Evolutionary conservation across 306 rosid genomes (phyloP).

Genomic region (Dalbergia cochinchinensis): DNA sequence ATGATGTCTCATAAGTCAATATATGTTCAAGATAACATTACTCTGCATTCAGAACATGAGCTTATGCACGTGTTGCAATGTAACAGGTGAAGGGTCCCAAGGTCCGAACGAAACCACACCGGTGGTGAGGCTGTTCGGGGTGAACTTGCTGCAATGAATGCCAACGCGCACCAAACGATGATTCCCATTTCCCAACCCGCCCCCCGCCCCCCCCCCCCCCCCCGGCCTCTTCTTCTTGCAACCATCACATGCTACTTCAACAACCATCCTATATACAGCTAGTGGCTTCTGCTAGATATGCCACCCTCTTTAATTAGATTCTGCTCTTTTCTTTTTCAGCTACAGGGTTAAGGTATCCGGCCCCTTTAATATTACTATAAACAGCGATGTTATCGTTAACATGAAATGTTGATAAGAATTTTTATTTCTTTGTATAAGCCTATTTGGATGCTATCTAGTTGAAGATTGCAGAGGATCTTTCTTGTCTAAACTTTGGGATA

Average conservation of each 20-base stretch:
- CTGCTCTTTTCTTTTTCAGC: background rate
- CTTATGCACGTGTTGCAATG: constrained; percentile 58
- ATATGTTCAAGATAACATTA: background rate
- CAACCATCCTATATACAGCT: constrained; percentile 41
- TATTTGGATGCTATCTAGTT: constrained; percentile 45
- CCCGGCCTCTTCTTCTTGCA: background rate
- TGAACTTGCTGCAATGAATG: constrained; percentile 54
- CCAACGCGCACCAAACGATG: too few relatives aligned
- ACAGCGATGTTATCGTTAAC: constrained; percentile 41
- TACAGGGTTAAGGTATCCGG: constrained; percentile 36
- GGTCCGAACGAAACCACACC: constrained; percentile 12
- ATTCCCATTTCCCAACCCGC: too few relatives aligned
- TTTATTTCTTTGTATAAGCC: constrained; percentile 36
- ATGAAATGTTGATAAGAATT: constrained; percentile 33
- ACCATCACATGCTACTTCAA: constrained; percentile 62
- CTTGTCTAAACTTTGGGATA: constrained; percentile 51
- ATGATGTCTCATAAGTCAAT: too few relatives aligned
- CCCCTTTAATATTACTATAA: constrained; percentile 30
- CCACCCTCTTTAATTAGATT: constrained; percentile 32
- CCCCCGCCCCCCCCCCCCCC: too few relatives aligned
- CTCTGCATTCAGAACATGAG: constrained; percentile 3
- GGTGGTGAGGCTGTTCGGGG: constrained; percentile 91
- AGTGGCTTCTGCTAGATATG: constrained; percentile 19
- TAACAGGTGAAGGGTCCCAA: constrained; percentile 56
- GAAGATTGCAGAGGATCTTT: constrained; percentile 57